Evolutionary conservation across 768 basidiomycete species (phyloP).

Genomic region (Termitomyces sp.): DNA sequence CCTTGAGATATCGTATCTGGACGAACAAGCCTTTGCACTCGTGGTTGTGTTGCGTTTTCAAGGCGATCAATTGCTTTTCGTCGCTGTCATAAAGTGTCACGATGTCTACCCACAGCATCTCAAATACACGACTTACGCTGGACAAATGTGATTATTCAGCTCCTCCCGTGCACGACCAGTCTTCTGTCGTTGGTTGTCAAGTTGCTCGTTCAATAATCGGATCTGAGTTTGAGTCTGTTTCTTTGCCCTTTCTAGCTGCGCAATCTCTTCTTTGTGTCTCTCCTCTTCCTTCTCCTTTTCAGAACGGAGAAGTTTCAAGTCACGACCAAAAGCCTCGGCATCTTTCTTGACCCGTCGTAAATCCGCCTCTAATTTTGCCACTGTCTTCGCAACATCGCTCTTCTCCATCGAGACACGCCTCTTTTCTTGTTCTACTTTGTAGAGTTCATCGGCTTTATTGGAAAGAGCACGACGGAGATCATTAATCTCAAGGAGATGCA

Average conservation of each 20-base stretch:
- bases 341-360: constrained; percentile 70
- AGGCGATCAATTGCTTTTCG: constrained; percentile 42
- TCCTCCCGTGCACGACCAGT: constrained; percentile 41
- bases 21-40: constrained; percentile 90
- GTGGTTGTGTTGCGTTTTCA: constrained; percentile 68
- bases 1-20: constrained; percentile 89
- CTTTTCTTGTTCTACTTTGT: constrained; percentile 60
- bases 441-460: constrained; percentile 55
- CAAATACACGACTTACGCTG: constrained; percentile 38
- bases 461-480: constrained; percentile 67
- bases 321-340: constrained; percentile 73
- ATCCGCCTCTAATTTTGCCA: constrained; percentile 68
- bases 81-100: constrained; percentile 35
- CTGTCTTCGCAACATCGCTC: constrained; percentile 57
- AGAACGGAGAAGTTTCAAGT: constrained; percentile 59
- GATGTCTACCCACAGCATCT: not conserved
- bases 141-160: constrained; percentile 52
- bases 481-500: constrained; percentile 67
- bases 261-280: constrained; percentile 49
- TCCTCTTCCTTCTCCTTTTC: constrained; percentile 64
- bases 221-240: constrained; percentile 68
- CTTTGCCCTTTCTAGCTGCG: constrained; percentile 54
- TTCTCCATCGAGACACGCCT: constrained; percentile 57
- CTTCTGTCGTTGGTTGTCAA: constrained; percentile 51
- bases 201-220: constrained; percentile 59